A percentile compares a stretch with the other conserved stretches of the same genome.
These are phyloP conservation scores for Globomyces pollinis-pini DNA, from an alignment of 192 early-diverging fungal genomes.

Conservation along the genomic window DNA sequence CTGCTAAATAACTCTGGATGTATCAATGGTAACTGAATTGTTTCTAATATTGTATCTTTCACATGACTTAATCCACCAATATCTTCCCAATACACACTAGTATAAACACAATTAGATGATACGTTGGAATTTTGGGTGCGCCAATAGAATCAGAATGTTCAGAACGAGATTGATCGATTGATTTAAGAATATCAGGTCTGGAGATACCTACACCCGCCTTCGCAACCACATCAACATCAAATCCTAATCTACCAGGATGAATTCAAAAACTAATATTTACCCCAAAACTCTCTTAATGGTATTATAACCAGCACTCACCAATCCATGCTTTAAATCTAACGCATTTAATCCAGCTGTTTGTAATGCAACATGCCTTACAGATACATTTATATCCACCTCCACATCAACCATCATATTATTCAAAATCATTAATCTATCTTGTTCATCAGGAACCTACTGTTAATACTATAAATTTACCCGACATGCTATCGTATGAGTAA, in stretches of 20 bases:
- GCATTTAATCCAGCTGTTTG: constrained; percentile 90
- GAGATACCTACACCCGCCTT: not conserved
- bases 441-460: constrained; percentile 32
- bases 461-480: not conserved
- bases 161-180: not conserved
- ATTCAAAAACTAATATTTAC: not conserved
- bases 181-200: not conserved
- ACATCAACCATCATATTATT: constrained; percentile 2
- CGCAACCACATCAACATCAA: not conserved
- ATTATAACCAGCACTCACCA: constrained; percentile 49
- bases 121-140: constrained; percentile 66
- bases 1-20: constrained; percentile 91
- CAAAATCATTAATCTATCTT: not conserved
- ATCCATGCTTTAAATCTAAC: constrained; percentile 71
- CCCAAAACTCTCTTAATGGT: not conserved
- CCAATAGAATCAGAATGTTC: not conserved
- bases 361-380: constrained; percentile 64
- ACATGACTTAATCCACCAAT: constrained; percentile 91
- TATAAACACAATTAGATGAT: too few species aligned
- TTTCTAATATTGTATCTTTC: constrained; percentile 90
- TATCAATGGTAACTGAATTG: constrained; percentile 90
- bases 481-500: not conserved
- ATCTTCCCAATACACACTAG: constrained; percentile 96
- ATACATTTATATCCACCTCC: not conserved
- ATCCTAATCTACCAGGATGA: not conserved